Evolutionary conservation across 83 land plant genomes (phyloP).

Genomic region (Picea mariana): DNA sequence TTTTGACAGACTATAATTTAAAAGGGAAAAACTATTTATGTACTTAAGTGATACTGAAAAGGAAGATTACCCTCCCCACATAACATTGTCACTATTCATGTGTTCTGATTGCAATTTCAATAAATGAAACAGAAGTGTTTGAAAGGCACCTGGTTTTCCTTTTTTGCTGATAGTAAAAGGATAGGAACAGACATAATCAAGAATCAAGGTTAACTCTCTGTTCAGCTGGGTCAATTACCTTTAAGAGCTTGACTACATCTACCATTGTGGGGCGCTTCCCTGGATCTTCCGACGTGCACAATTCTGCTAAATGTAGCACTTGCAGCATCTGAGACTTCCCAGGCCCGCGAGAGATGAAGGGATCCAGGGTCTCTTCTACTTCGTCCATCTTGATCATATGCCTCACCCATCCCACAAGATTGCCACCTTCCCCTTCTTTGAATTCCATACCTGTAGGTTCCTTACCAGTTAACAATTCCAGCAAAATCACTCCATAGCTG

Average conservation of each 20-base stretch:
- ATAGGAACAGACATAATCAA: no score
- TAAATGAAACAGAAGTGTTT: no score
- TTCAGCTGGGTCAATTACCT: slow-evolving; percentile 21
- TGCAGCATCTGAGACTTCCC: slow-evolving; percentile 55
- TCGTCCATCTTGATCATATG: slow-evolving; percentile 44
- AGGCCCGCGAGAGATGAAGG: slow-evolving; percentile 22
- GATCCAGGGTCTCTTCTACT: slow-evolving; percentile 49
- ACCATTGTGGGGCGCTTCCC: slow-evolving; percentile 66
- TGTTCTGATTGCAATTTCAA: no score
- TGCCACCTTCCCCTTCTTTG: slow-evolving; percentile 63
- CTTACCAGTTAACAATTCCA: slow-evolving; percentile 82
- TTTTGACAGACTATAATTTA: no score
- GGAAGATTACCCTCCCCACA: no score
- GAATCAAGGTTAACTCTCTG: no score
- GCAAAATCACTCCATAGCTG: slow-evolving; percentile 90
- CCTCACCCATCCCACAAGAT: slow-evolving; percentile 70
- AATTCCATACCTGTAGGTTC: slow-evolving; percentile 74
- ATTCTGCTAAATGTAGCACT: slow-evolving; percentile 41
- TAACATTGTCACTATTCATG: no score
- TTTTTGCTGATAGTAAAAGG: no score
- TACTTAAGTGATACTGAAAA: no score
- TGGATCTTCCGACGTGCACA: slow-evolving; percentile 68
- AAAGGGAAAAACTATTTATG: no score
- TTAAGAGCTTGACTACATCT: slow-evolving; percentile 59
- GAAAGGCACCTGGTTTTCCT: no score